phyloP scores from a whole-genome alignment of 2,329 filamentous ascomycete species.

The Ceratocystis albifundus region DNA sequence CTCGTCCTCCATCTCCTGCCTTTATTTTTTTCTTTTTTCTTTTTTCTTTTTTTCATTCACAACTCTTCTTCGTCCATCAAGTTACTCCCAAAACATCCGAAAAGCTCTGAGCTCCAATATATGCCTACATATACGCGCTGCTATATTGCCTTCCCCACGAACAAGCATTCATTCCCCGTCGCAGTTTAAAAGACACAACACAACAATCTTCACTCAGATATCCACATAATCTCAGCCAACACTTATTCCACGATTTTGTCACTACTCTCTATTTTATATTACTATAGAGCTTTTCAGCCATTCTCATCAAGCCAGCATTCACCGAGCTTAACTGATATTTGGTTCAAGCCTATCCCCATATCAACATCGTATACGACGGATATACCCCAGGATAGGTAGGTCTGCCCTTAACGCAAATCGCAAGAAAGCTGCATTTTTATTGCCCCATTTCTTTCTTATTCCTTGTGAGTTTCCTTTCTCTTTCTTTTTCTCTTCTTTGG shows the following conservation, averaged over 20 bases:
- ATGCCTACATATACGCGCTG: neutral
- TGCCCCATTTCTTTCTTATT: neutral
- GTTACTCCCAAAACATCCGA: neutral
- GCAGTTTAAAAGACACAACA: neutral
- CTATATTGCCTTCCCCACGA: neutral
- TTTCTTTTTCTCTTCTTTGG: neutral
- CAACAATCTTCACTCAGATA: neutral
- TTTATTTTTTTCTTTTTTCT: too few relatives aligned
- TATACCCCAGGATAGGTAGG: neutral
- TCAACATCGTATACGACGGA: neutral
- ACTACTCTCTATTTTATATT: neutral
- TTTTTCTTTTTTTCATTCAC: neutral
- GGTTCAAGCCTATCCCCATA: neutral
- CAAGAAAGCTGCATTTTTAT: neutral
- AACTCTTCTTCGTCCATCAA: neutral
- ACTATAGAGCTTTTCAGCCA: neutral
- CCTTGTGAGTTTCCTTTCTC: neutral
- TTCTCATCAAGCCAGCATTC: neutral
- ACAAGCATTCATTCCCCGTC: neutral
- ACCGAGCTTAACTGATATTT: neutral
- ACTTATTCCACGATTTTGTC: neutral
- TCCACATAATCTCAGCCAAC: neutral
- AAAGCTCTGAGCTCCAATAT: neutral
- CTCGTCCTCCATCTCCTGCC: neutral
- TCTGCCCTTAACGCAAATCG: neutral